Evolutionary conservation across 768 basidiomycete species (phyloP).

Genomic region (Lentinula detonsa): DNA sequence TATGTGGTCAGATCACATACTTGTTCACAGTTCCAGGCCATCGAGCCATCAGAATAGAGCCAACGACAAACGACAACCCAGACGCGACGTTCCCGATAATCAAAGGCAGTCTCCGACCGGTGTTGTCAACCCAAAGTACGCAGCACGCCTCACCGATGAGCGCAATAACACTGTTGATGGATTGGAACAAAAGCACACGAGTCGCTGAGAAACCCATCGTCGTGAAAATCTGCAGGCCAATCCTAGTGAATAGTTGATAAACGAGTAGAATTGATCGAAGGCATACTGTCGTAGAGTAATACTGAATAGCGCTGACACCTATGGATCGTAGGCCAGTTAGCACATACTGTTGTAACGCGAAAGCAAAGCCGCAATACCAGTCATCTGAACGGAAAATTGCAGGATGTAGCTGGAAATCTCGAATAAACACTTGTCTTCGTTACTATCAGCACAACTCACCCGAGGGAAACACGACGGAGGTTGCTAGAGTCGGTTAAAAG

Average conservation of each 20-base stretch:
- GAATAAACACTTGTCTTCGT: not conserved
- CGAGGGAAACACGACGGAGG: constrained; percentile 39
- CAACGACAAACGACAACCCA: constrained; percentile 36
- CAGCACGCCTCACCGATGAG: constrained; percentile 46
- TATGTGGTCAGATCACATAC: constrained; percentile 16
- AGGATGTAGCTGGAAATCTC: constrained; percentile 28
- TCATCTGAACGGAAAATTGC: constrained; percentile 58
- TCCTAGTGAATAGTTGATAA: not conserved
- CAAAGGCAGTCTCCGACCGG: constrained; percentile 32
- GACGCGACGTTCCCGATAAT: constrained; percentile 36
- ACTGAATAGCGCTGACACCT: constrained; percentile 48
- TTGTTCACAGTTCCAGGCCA: constrained; percentile 39
- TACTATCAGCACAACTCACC: constrained; percentile 22
- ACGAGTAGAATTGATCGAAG: not conserved
- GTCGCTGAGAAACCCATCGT: constrained; percentile 41
- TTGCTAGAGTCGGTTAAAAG: constrained; percentile 36
- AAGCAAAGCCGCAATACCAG: constrained; percentile 23
- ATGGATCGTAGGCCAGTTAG: not conserved
- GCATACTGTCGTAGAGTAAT: constrained; percentile 39
- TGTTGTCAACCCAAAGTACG: constrained; percentile 37
- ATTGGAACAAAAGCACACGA: constrained; percentile 45
- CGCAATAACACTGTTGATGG: constrained; percentile 48
- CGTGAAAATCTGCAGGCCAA: constrained; percentile 24
- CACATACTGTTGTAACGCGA: not conserved
- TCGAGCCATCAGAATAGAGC: constrained; percentile 36